Evolutionary conservation across 2,329 filamentous ascomycete genomes (phyloP), one percentile per base, ranked within the genome.

Genomic region (Zopfia rhizophila): DNA sequence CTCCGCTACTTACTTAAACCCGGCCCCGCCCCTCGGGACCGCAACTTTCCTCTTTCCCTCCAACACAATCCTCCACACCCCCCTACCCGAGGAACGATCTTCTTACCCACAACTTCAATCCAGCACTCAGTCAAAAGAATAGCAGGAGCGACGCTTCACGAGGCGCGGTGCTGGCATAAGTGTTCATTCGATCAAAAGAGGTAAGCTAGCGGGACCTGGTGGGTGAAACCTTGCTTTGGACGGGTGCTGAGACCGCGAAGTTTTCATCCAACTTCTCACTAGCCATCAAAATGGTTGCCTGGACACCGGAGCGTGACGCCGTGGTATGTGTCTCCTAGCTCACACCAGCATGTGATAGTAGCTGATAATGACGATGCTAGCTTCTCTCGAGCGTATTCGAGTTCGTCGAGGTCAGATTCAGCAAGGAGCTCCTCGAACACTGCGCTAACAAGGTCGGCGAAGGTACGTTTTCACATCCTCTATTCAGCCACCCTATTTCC

Each of bases 231-330:
- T 8, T 27, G n/a, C n/a, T 8, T 8, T 27, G 24, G n/a, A n/a
- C 24, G 8, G 8, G n/a, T 8, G 24, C n/a, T 8, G n/a, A 8
- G 8, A 27, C 24, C 24, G n/a, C n/a, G n/a, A n/a, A n/a, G 8
- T 27, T 27, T 7, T 35, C 19, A 19, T 38, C 35, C n/a, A 17
- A 24, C 23, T 16, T 13, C 24, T 28, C 27, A 29, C 13, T 13
- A 23, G 13, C 23, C 18, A 8, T 30, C 49, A 57, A 32, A 11
- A 62, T 55, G 45, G 48, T 61, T 12, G 39, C 55, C 4, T 66
- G 63, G 63, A 61, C 41, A 3, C 25, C 52, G 1, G 60, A 62
- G 11, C 51, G 58, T 11, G 61, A 66, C 10, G 40, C 50, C 5
- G 42, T 53, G 5, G 63, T 65, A 45, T 30, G 55, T 53, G 13